Conservation (phyloP, 257 asterid species). For the Solanum corneliomulleri region DNA sequence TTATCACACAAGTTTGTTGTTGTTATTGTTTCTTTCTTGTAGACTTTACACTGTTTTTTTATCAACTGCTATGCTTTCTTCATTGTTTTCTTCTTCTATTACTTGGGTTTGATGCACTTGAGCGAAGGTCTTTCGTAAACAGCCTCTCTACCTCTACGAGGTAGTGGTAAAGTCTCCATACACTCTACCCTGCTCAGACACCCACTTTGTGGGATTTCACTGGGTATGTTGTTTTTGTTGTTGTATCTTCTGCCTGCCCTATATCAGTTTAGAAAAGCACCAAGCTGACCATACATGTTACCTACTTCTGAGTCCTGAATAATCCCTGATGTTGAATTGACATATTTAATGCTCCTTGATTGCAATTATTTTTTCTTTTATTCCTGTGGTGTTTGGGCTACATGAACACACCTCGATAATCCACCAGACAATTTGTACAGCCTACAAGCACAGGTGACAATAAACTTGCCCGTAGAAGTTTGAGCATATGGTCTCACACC, state of each 20-base stretch:
- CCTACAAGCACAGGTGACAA: neutral
- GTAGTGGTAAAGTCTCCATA: neutral
- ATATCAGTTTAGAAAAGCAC: neutral
- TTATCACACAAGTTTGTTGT: neutral
- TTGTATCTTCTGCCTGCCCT: neutral
- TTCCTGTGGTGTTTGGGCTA: neutral
- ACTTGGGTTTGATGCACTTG: no score
- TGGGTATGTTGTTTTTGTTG: neutral
- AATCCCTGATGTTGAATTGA: neutral
- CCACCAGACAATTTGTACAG: neutral
- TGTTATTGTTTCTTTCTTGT: neutral
- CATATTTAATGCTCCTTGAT: neutral
- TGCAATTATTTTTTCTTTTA: neutral
- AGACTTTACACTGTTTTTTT: neutral
- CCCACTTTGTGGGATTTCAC: neutral
- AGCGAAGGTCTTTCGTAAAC: no score
- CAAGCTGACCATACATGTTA: neutral
- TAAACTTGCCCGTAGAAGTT: neutral
- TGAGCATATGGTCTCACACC: neutral
- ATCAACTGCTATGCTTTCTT: neutral
- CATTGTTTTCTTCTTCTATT: neutral
- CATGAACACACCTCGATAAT: neutral
- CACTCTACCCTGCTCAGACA: neutral
- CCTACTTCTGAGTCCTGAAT: neutral
- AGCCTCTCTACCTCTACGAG: neutral